phyloP scores from a whole-genome alignment of 2,329 filamentous ascomycete genomes.

The Leptographium flavum region DNA sequence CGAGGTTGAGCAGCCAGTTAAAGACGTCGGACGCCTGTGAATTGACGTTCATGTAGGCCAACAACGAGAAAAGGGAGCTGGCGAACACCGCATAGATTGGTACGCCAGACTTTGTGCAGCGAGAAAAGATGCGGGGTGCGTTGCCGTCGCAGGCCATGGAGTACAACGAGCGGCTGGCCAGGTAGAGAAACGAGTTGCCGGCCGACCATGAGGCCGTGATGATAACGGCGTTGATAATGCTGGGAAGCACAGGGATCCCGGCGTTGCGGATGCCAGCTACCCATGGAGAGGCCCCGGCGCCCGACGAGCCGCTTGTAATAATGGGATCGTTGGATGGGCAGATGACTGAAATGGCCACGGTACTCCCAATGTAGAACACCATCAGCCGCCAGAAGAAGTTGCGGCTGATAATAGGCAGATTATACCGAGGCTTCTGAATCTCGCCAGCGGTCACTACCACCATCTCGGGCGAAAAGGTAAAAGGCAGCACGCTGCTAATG shows the following conservation, averaged over 20 bases:
- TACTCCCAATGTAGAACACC: constrained; percentile 17
- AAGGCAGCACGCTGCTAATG: constrained; percentile 25
- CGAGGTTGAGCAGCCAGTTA: constrained; percentile 26
- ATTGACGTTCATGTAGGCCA: constrained; percentile 36
- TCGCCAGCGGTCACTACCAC: constrained; percentile 37
- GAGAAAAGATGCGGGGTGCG: constrained; percentile 39
- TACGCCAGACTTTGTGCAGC: constrained; percentile 33
- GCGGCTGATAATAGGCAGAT: constrained; percentile 55
- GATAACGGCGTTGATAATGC: constrained; percentile 63
- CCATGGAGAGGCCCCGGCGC: constrained; percentile 37
- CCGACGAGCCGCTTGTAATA: constrained; percentile 20
- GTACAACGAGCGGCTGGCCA: constrained; percentile 44
- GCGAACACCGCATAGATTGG: constrained; percentile 44
- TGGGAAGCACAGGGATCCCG: constrained; percentile 51
- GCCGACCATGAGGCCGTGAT: constrained; percentile 57
- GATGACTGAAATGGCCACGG: constrained; percentile 17
- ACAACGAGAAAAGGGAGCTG: constrained; percentile 25
- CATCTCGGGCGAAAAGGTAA: constrained; percentile 45
- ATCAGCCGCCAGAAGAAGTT: constrained; percentile 34
- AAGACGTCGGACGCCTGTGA: constrained; percentile 13
- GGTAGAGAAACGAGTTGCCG: constrained; percentile 48
- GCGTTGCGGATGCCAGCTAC: constrained; percentile 60
- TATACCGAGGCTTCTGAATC: constrained; percentile 55
- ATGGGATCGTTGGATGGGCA: constrained; percentile 16
- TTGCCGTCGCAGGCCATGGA: constrained; percentile 44